phyloP scores from a whole-genome alignment of 306 rosid species.

The Rosa persica region DNA sequence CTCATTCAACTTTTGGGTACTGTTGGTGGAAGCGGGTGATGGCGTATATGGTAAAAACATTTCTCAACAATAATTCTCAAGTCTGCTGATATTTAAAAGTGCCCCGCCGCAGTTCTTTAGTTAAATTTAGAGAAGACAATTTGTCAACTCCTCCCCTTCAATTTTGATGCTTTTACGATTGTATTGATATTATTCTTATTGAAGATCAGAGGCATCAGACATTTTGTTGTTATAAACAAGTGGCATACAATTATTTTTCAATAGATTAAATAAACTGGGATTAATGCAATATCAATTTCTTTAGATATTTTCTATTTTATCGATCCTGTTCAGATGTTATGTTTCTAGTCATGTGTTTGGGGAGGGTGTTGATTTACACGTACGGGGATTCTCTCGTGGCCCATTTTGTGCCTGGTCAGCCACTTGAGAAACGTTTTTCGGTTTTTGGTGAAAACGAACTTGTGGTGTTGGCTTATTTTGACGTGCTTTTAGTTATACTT shows the following conservation, averaged over 20 bases:
- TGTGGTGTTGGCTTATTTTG: neutral
- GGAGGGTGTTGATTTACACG: neutral
- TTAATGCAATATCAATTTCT: neutral
- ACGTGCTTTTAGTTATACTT: neutral
- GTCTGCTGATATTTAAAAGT: neutral
- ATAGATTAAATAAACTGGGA: neutral
- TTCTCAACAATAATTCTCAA: neutral
- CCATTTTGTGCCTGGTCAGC: no score
- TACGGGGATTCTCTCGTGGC: neutral
- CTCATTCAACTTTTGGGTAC: neutral
- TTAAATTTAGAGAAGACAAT: neutral
- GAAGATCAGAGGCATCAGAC: neutral
- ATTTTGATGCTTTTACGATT: neutral
- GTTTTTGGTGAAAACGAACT: neutral
- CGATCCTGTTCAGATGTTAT: neutral
- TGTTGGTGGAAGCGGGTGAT: neutral
- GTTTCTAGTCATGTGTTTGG: neutral
- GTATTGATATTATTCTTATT: neutral
- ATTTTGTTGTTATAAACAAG: neutral
- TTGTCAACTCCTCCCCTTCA: neutral
- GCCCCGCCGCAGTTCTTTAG: neutral
- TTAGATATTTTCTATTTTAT: neutral
- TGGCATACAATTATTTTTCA: neutral
- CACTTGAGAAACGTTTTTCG: no score
- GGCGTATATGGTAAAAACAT: no score